A percentile compares a stretch with the other conserved stretches of the same genome.
Conservation (phyloP, 2,329 filamentous ascomycete genomes). For the Xylariaceae sp. region DNA sequence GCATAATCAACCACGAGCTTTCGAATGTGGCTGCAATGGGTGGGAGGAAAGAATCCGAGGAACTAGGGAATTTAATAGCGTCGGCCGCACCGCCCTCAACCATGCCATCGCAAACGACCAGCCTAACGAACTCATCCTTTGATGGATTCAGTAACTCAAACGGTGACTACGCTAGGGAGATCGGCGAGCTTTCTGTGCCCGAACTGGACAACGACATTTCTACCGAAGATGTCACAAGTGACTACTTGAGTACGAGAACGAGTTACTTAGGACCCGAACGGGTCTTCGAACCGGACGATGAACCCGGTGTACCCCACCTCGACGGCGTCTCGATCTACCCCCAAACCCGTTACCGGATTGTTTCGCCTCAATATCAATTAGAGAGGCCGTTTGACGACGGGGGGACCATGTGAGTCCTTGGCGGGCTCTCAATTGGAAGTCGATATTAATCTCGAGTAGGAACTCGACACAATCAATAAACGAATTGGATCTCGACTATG, state of each 20-base stretch:
- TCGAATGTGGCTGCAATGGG: constrained; percentile 20
- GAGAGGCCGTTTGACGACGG: constrained; percentile 41
- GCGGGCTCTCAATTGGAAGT: not conserved
- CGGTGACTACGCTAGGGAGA: constrained; percentile 17
- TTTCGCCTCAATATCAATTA: constrained; percentile 40
- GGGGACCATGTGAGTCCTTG: constrained; percentile 45
- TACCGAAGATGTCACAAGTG: constrained; percentile 36
- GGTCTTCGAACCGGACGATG: constrained; percentile 28
- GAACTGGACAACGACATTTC: constrained; percentile 36
- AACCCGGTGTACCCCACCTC: constrained; percentile 25
- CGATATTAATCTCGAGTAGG: constrained; percentile 25
- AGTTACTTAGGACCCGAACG: constrained; percentile 28
- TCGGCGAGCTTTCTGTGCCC: constrained; percentile 31
- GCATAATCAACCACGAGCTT: constrained; percentile 17
- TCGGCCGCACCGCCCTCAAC: constrained; percentile 16
- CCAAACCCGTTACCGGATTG: constrained; percentile 43
- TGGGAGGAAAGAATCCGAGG: constrained; percentile 21
- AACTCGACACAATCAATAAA: constrained; percentile 52
- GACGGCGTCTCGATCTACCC: constrained; percentile 51
- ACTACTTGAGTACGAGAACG: constrained; percentile 34
- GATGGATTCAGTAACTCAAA: constrained; percentile 25
- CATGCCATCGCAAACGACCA: constrained; percentile 32
- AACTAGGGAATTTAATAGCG: constrained; percentile 17
- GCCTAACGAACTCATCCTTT: constrained; percentile 29
- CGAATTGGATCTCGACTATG: constrained; percentile 56